Evolutionary conservation across 2,329 filamentous ascomycete species (phyloP).

Genomic region (Colletotrichum caudatum): DNA sequence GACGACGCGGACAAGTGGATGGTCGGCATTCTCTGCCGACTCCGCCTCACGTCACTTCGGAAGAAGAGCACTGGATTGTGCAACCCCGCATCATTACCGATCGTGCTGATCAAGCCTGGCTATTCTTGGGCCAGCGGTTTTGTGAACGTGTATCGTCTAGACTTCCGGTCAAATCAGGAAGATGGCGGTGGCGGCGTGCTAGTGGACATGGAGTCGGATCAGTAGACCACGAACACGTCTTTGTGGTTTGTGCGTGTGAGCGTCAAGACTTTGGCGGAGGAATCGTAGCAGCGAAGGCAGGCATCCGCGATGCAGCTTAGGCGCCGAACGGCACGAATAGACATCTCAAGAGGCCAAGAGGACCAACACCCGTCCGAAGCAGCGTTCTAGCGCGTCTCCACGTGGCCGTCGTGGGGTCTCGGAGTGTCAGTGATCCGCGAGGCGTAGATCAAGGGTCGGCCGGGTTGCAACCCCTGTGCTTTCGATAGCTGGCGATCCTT

Average conservation of each 20-base stretch:
- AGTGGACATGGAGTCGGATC: neutral
- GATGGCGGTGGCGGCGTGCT: neutral
- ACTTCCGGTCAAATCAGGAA: neutral
- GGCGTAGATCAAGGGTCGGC: constrained; percentile 27
- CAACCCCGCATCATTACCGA: neutral
- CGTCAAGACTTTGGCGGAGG: neutral
- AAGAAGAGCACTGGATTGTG: neutral
- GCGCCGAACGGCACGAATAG: neutral
- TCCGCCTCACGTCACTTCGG: constrained; percentile 11
- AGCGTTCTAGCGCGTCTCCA: constrained; percentile 1
- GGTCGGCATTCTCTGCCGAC: neutral
- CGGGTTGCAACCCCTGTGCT: constrained; percentile 13
- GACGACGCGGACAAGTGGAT: neutral
- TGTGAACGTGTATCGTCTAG: neutral
- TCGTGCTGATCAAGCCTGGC: constrained; percentile 11
- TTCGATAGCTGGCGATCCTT: neutral
- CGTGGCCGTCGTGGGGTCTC: constrained; percentile 11
- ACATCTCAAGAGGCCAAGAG: neutral
- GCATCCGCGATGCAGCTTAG: neutral
- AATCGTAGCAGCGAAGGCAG: neutral
- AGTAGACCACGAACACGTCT: neutral
- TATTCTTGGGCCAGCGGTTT: neutral
- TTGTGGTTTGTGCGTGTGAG: neutral
- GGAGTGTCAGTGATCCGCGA: constrained; percentile 34
- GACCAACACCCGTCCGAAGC: neutral